Evolutionary conservation across 2,329 filamentous ascomycete genomes (phyloP), one percentile per base, ranked within the genome.

Genomic region (Hypoxylon sp.): DNA sequence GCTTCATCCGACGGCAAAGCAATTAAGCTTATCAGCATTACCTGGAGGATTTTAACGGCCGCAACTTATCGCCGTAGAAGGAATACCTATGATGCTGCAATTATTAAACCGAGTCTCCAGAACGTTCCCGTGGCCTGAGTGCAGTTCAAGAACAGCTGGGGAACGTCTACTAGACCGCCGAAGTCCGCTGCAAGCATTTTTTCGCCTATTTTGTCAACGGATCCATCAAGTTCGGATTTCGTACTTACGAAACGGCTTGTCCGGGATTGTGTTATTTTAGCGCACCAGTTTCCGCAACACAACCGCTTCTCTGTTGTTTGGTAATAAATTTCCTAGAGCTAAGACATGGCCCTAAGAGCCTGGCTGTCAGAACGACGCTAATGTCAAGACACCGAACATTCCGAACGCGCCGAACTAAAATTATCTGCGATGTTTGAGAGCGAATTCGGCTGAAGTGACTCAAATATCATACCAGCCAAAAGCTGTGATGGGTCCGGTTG

Each of bases 211-310:
- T 27, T n/a, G 24, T 5, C 10, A 48, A 11, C 21, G 27, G 50
- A 46, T 8, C 50, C 19, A 42, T 54, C 50, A 39, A 32, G 39
- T 39, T 55, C 44, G 31, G 50, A 32, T 24, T 61, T 19, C 24
- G 19, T 24, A 39, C 13, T 21, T 19, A 52, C 15, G 17, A 42
- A 42, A 10, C 31, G 46, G 44, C 10, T 32, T 42, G n/a, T 7
- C 37, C 24, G 15, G 37, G 37, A 61, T 61, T 57, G 46, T 37
- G 52, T 48, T 32, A 29, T 54, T 13, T 27, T 60, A 60, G 55
- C 62, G 53, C 15, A 24, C 42, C 50, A 50, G 44, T 55, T 58
- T 48, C 54, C 62, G 54, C 42, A 42, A n/a, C 24, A 57, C n/a
- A 13, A 53, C 15, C 21, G 31, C 29, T 58, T 17, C 24, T 27